Conservation (phyloP, 2,329 filamentous ascomycete species). For the Balansia obtecta region DNA sequence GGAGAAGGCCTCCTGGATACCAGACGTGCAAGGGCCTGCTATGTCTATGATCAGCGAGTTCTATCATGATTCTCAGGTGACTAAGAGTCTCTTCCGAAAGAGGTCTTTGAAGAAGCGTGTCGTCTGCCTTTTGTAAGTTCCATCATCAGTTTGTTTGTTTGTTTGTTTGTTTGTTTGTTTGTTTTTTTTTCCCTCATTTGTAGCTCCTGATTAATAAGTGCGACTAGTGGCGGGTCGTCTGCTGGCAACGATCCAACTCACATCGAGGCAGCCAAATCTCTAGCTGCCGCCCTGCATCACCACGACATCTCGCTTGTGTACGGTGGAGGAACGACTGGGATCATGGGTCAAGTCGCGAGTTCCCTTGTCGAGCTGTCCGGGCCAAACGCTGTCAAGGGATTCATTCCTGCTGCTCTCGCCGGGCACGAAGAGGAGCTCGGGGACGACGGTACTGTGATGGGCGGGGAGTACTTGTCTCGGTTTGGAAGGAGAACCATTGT, state of each 20-base stretch:
- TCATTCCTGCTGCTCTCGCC: conserved; percentile 77
- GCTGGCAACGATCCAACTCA: conserved; percentile 61
- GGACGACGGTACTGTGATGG: conserved; percentile 11
- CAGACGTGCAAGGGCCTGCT: not conserved
- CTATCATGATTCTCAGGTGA: not conserved
- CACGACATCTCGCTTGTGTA: conserved; percentile 77
- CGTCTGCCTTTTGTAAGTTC: not conserved
- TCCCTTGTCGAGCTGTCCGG: conserved; percentile 74
- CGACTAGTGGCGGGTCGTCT: conserved; percentile 1
- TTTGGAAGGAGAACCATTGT: conserved; percentile 82
- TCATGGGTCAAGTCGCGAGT: conserved; percentile 87
- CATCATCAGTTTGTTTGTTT: too few relatives aligned
- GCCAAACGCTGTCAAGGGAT: conserved; percentile 71
- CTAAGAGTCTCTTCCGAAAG: not conserved
- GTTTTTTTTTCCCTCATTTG: not conserved
- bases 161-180: too few relatives aligned
- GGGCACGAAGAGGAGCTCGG: conserved; percentile 56
- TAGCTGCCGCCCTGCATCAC: conserved; percentile 60
- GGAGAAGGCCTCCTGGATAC: not conserved
- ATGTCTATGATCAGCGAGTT: not conserved
- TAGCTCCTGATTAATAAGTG: not conserved
- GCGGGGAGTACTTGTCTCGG: conserved; percentile 32
- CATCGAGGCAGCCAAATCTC: conserved; percentile 60
- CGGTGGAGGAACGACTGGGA: conserved; percentile 79
- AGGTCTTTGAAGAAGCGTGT: not conserved